Evolutionary conservation across 108 stramenopile species (phyloP).

Genomic region (Cyclotella kingstonii): DNA sequence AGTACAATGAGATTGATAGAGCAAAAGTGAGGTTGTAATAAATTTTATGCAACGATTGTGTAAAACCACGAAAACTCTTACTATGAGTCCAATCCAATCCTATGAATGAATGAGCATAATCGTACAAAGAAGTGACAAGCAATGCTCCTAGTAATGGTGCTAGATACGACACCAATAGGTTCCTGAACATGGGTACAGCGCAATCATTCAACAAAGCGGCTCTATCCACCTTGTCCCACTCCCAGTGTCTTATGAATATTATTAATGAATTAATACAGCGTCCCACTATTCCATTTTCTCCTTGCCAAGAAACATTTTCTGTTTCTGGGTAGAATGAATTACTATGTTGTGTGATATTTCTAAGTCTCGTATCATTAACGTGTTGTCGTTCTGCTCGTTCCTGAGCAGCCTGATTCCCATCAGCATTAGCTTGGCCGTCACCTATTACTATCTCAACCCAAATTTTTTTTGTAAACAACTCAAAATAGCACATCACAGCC

Average conservation of each 20-base stretch:
- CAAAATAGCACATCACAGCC: constrained; percentile 56
- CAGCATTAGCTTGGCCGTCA: constrained; percentile 44
- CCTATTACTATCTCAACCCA: constrained; percentile 54
- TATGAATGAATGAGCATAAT: no score
- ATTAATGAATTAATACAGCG: constrained; percentile 49
- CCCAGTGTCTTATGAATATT: constrained; percentile 48
- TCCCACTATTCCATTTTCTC: constrained; percentile 57
- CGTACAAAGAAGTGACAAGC: constrained; percentile 14
- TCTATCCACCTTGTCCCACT: constrained; percentile 76
- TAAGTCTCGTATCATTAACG: constrained; percentile 12
- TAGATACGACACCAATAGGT: constrained; percentile 44
- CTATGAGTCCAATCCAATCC: no score
- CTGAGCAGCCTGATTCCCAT: constrained; percentile 20
- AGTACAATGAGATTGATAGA: constrained; percentile 5
- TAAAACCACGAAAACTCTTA: constrained; percentile 9
- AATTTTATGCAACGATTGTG: neutral
- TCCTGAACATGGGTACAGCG: constrained; percentile 50
- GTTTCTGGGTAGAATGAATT: constrained; percentile 2
- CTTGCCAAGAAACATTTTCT: constrained; percentile 54
- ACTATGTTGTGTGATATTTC: constrained; percentile 3
- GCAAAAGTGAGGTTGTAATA: neutral
- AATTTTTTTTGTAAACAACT: constrained; percentile 61
- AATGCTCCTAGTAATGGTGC: constrained; percentile 27
- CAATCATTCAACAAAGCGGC: constrained; percentile 56
- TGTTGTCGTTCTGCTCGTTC: constrained; percentile 2